A percentile compares a stretch with the other conserved stretches of the same genome.
These are phyloP conservation scores for Phylloporus sp. DNA, from an alignment of 1,284 basidiomycete genomes.

Conservation along the genomic window DNA sequence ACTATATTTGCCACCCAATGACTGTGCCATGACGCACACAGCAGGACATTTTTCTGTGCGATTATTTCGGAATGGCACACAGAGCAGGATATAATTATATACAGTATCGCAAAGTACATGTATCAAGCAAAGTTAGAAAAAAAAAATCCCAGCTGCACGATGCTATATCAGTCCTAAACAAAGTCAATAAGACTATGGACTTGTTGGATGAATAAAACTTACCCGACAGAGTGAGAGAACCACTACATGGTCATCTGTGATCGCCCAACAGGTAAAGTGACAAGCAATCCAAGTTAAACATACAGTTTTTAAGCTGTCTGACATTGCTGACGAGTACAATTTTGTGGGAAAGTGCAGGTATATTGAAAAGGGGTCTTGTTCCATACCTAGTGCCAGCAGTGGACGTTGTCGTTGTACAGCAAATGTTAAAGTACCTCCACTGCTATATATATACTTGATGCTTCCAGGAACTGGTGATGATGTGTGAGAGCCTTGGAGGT, in stretches of 20 bases:
- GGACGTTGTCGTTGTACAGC: neutral
- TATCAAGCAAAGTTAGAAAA: no score
- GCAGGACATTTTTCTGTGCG: neutral
- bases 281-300: neutral
- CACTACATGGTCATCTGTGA: neutral
- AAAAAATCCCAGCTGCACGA: no score
- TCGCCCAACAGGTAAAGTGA: neutral
- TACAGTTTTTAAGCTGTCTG: neutral
- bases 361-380: neutral
- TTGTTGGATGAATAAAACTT: neutral
- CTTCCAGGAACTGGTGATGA: conserved; percentile 1
- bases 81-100: no score
- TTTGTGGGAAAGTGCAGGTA: neutral
- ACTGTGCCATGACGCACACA: neutral
- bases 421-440: neutral
- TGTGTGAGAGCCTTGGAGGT: neutral
- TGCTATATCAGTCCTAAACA: no score
- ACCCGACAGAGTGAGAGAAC: neutral
- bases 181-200: no score
- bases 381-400: neutral
- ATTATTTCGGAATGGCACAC: neutral
- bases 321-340: neutral
- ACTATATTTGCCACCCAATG: neutral
- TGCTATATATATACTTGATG: neutral
- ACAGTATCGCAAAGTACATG: no score